Base-by-base conservation (phyloP, 306 rosid genomes). In the Castanospermum australe region DNA sequence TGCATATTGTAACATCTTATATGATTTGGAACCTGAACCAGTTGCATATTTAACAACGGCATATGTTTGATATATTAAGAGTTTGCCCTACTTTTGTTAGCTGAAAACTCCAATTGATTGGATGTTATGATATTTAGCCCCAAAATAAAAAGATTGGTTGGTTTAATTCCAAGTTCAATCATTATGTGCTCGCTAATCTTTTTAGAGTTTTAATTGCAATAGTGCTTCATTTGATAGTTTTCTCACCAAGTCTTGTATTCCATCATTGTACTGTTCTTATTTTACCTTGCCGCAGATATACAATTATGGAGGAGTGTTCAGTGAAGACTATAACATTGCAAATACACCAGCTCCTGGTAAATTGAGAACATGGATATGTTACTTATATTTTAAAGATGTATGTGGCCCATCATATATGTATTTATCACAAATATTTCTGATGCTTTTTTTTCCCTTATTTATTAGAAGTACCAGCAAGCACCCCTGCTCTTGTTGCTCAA, bases 281-380 rank as follows among this genome's bases (percentile, higher is more conserved):
- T 51, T 8, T 39, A 22, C 50, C 61, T 33, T 77, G 79, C 86
- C 71, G 74, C 87, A 93, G 97, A 92, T 90, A 82, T 93, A 91
- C 88, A 85, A 87, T 81, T 93, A 93, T 78, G 97, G 90, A 78
- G 91, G 87, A 65, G 90, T 61, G 56, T 93, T 8, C 74, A 93
- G 45, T 72, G 98, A 93, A 85, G 98, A 93, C 83, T 93, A 93
- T 89, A 93, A 91, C 68, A 36, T 93, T 77, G 98, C 98, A 55
- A 89, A 86, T 76, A 93, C 98, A 68, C 98, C 98, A 28, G 94
- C 97, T 82, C 93, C 76, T 22, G 94, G 97, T 89, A 89, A 77
- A 62, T 69, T 22, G 63, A 73, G 51, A 64, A 54, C 52, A 51
- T 41, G 48, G 50, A 63, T 74, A 17, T 38, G 41, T 63, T 77